Conservation (phyloP, 176 grass and related monocot species). For the Oryza glumipatula region DNA sequence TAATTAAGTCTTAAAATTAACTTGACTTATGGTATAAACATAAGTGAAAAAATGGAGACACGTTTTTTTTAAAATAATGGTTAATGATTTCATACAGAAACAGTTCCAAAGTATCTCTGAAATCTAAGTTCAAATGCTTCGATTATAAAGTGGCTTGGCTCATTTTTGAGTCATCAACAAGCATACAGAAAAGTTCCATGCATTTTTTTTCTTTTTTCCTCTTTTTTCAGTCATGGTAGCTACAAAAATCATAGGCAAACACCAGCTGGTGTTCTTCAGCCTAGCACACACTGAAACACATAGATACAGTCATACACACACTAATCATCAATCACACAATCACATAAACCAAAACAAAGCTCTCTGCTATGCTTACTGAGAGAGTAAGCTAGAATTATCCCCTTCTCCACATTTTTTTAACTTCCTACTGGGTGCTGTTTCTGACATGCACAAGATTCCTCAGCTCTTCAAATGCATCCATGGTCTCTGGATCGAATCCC, state of each 20-base stretch:
- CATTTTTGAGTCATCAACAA: neutral
- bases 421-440: slow-evolving; percentile 64
- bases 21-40: too few relatives aligned
- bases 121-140: neutral
- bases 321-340: slow-evolving; percentile 27
- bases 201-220: neutral
- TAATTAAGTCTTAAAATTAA: too few relatives aligned
- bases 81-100: neutral
- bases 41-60: too few relatives aligned
- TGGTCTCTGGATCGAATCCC: slow-evolving; percentile 91
- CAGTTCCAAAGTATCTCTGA: neutral
- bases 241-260: slow-evolving; percentile 31
- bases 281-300: slow-evolving; percentile 10
- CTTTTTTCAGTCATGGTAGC: slow-evolving; percentile 25
- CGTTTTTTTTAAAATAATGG: too few relatives aligned
- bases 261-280: slow-evolving; percentile 17
- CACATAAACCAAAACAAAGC: slow-evolving; percentile 24
- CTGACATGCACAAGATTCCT: slow-evolving; percentile 90
- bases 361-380: slow-evolving; percentile 70
- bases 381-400: slow-evolving; percentile 60
- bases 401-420: neutral
- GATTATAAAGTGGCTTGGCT: neutral
- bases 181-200: neutral
- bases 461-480: slow-evolving; percentile 95
- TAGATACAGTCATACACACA: slow-evolving; percentile 27